These are phyloP conservation scores for Xerophyta viscosa DNA, from an alignment of 106 monocot species.

Conservation along the genomic window DNA sequence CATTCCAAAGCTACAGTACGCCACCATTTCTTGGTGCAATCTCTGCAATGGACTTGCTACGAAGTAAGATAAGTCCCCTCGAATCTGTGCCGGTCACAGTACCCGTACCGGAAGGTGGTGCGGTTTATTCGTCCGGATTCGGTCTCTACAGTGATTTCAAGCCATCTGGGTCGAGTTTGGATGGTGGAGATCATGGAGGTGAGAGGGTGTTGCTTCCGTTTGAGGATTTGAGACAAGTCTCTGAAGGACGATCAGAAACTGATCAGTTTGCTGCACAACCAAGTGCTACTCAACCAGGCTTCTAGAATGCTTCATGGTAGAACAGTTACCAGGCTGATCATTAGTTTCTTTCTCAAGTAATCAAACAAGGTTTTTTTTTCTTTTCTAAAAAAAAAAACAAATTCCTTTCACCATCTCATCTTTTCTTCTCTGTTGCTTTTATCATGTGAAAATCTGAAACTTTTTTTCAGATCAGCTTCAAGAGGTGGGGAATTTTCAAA, in stretches of 20 bases:
- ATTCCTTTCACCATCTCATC: too few relatives aligned
- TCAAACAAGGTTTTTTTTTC: too few relatives aligned
- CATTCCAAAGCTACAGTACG: constrained; percentile 6
- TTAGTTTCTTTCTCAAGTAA: too few relatives aligned
- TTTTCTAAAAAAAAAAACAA: too few relatives aligned
- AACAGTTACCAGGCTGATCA: background rate
- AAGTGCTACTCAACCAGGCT: background rate
- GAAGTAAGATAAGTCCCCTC: constrained; percentile 12
- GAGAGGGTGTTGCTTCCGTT: constrained; percentile 22
- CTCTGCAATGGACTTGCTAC: constrained; percentile 19
- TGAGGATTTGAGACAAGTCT: constrained; percentile 20
- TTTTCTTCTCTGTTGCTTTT: too few relatives aligned
- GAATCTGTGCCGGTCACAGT: constrained; percentile 1
- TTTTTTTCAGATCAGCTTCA: too few relatives aligned
- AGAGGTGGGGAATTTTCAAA: too few relatives aligned
- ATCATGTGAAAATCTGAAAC: too few relatives aligned
- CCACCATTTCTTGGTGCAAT: background rate
- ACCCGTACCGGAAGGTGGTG: background rate
- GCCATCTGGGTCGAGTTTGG: background rate
- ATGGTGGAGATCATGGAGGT: background rate
- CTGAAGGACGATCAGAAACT: background rate
- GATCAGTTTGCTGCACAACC: constrained; percentile 2
- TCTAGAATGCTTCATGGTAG: constrained; percentile 32
- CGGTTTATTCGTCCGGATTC: background rate
- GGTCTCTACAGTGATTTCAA: constrained; percentile 12